These are phyloP conservation scores for Wickerhamomyces ciferrii DNA, from an alignment of 805 yeast species.

Conservation along the genomic window DNA sequence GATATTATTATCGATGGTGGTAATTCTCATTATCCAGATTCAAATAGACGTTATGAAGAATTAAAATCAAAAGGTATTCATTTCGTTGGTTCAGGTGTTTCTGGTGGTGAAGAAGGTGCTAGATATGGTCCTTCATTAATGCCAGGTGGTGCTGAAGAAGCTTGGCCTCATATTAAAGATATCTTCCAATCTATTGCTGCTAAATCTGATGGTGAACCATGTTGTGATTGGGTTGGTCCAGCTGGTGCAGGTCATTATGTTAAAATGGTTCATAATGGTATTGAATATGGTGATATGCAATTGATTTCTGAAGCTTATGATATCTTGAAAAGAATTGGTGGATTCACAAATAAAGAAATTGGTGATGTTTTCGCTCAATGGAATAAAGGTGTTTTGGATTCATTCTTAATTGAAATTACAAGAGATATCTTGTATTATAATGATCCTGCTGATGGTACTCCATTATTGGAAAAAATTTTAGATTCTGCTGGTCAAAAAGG, in stretches of 20 bases:
- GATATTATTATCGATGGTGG: constrained; percentile 99
- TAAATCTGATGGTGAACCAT: constrained; percentile 96
- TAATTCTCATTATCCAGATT: constrained; percentile 98
- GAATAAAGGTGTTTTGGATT: constrained; percentile 97
- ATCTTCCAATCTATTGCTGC: constrained; percentile 96
- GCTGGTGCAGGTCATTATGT: constrained; percentile 99
- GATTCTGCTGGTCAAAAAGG: constrained; percentile 99
- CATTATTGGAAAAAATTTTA: constrained; percentile 92
- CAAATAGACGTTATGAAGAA: constrained; percentile 94
- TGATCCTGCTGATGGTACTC: constrained; percentile 78
- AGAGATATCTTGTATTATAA: constrained; percentile 88
- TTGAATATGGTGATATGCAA: constrained; percentile 99
- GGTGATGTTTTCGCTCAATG: constrained; percentile 87
- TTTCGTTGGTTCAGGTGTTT: constrained; percentile 98
- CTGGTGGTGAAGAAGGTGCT: constrained; percentile 99
- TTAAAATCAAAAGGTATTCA: constrained; percentile 80
- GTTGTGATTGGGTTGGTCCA: constrained; percentile 99
- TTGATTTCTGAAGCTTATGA: constrained; percentile 97
- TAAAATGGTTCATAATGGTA: constrained; percentile 99
- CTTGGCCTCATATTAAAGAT: constrained; percentile 97
- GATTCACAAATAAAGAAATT: constrained; percentile 85
- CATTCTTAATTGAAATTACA: constrained; percentile 94
- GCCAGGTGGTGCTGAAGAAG: constrained; percentile 99
- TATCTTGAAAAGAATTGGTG: constrained; percentile 90
- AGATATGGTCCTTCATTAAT: constrained; percentile 97